Conservation (phyloP, 176 grass and related monocot genomes). For the Oryza rufipogon region DNA sequence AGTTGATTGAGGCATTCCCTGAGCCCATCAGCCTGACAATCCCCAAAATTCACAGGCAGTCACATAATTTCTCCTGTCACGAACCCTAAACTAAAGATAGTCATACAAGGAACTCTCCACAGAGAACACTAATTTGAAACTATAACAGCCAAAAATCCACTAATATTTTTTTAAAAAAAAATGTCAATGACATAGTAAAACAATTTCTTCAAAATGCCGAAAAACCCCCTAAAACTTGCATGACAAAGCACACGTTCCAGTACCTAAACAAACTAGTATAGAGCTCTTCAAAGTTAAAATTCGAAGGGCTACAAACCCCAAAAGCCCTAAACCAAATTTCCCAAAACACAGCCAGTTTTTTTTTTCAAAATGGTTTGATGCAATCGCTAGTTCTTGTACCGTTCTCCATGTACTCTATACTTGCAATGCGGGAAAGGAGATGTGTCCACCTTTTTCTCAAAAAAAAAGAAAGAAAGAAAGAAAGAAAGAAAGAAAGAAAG, state of each 20-base stretch:
- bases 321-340: background rate
- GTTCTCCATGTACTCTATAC: background rate
- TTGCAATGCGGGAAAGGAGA: background rate
- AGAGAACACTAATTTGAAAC: background rate
- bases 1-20: background rate
- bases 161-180: background rate
- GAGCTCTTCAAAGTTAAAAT: no score
- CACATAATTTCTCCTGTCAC: background rate
- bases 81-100: background rate
- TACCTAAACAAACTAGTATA: background rate
- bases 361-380: no score
- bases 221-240: background rate
- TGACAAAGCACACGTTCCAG: background rate
- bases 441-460: background rate
- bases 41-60: no score
- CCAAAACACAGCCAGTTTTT: no score
- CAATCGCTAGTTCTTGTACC: no score
- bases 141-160: background rate
- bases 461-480: background rate
- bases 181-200: slow-evolving; percentile 1
- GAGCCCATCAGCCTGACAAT: background rate
- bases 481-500: no score
- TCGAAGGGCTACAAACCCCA: no score
- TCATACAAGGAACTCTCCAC: background rate
- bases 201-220: background rate